Percentiles rank a stretch among this genome's conserved stretches.
Conservation (phyloP, 2,329 filamentous ascomycete species). For the Aspergillus pseudoviridinutans region DNA sequence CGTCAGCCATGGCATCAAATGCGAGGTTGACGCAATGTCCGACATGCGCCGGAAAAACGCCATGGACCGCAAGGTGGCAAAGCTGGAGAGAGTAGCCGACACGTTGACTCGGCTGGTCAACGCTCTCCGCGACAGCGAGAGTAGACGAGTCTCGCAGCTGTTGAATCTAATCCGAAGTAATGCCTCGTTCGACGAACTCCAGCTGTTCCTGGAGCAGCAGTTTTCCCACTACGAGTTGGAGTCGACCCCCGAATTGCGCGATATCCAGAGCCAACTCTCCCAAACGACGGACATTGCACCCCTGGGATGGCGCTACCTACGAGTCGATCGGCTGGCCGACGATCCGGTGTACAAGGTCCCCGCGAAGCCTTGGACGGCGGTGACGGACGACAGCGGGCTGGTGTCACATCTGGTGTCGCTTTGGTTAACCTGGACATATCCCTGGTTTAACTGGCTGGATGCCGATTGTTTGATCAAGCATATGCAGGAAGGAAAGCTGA, state of each 20-base stretch:
- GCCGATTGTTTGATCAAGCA: conserved; percentile 25
- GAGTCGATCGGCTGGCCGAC: conserved; percentile 24
- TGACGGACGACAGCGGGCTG: conserved; percentile 29
- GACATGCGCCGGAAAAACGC: conserved; percentile 26
- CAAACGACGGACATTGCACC: background rate
- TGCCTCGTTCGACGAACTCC: conserved; percentile 20
- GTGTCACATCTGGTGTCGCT: conserved; percentile 32
- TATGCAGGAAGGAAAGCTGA: conserved; percentile 23
- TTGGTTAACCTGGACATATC: conserved; percentile 31
- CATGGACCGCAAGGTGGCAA: conserved; percentile 21
- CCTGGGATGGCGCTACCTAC: conserved; percentile 16
- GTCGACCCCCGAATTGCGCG: conserved; percentile 12
- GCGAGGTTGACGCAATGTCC: conserved; percentile 23
- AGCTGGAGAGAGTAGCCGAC: conserved; percentile 15
- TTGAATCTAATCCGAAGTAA: conserved; percentile 24
- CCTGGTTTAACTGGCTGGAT: conserved; percentile 29
- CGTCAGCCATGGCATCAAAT: conserved; percentile 21
- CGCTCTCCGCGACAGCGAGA: conserved; percentile 17
- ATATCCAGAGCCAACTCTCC: conserved; percentile 10
- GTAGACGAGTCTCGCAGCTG: conserved; percentile 16
- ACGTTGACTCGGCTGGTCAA: conserved; percentile 14
- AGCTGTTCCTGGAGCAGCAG: conserved; percentile 14
- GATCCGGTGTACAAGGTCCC: conserved; percentile 23
- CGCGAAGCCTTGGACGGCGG: conserved; percentile 31
- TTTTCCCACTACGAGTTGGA: conserved; percentile 12